Base-by-base conservation (phyloP, 164 flowering plant genomes). In the Dillenia suffruticosa region DNA sequence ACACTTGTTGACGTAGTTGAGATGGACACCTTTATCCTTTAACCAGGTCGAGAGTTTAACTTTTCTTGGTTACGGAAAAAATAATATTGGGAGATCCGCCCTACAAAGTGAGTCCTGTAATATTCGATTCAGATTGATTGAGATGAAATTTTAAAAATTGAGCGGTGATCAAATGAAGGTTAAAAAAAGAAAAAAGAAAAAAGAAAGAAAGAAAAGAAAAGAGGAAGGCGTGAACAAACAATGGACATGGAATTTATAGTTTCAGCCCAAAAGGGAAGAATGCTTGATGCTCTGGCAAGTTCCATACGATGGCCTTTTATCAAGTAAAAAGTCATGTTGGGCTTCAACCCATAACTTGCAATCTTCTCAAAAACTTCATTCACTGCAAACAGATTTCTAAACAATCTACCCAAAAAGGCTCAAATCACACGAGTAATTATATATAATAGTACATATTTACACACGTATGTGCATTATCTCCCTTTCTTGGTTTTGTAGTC, bases 281-380 rank as follows among this genome's bases (percentile, higher is more conserved):
- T 65, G 61, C 49, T 76, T 1, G 78, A 57, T 15, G 72, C 94
- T 0, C 55, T 54, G 0, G 82, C 81, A 2, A 3, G 10, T 1
- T 46, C 54, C 63, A 87, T 44, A 54, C 81, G 70, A 62, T 80
- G 82, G 8, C 70, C 63, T 1, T 8, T 51, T 7, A 44, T 74
- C 62, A 87, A 55, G 76, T 85, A 87, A 0, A 82, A 16, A 2
- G 83, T 81, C 90, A 85, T 82, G 61, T 83, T 85, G 13, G 82
- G 59, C 8, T 58, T 58, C 0, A 87, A 68, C 49, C 94, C 94
- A 54, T 49, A 66, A 53, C 72, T 73, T 5, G 84, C 85, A 24
- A 87, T 78, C 74, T 74, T 83, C 55, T 85, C 90, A 48, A 82
- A 79, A 14, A 80, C 48, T 66, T 85, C 90, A 59, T 87, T 87